Percentiles rank a stretch among this genome's conserved stretches.
These are phyloP conservation scores for Curvularia sp. DNA, from an alignment of 2,329 filamentous ascomycete genomes.

Conservation along the genomic window DNA sequence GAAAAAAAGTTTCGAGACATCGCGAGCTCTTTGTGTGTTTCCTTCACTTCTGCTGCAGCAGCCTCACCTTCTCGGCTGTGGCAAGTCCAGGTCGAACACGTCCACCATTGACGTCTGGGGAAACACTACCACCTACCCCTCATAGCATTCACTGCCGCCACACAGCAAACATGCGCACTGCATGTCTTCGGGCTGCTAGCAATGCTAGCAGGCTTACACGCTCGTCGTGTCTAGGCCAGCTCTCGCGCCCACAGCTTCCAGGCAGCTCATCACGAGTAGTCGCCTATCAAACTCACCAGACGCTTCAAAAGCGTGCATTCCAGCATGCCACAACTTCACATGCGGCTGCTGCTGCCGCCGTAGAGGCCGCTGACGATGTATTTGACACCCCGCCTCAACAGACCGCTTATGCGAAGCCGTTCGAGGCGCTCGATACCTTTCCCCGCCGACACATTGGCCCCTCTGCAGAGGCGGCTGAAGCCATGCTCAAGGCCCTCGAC, in stretches of 20 bases:
- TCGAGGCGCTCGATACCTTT: conserved; percentile 69
- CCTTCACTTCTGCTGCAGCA: conserved; percentile 2
- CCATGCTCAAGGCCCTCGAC: conserved; percentile 82
- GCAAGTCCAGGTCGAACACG: conserved; percentile 5
- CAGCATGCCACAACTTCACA: conserved; percentile 30
- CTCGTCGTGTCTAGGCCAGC: conserved; percentile 28
- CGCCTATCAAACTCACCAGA: conserved; percentile 25
- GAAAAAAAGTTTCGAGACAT: conserved; percentile 6
- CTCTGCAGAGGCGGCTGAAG: conserved; percentile 69
- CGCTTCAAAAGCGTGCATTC: conserved; percentile 33
- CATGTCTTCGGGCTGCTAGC: conserved; percentile 44
- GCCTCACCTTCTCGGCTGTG: neutral
- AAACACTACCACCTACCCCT: conserved; percentile 3
- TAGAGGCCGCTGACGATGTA: conserved; percentile 40
- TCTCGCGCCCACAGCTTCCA: conserved; percentile 32
- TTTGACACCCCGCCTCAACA: conserved; percentile 38
- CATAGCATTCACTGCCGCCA: conserved; percentile 1
- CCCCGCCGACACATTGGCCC: conserved; percentile 87
- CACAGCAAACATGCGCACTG: conserved; percentile 39
- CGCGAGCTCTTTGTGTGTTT: conserved; percentile 11
- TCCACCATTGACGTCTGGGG: conserved; percentile 4
- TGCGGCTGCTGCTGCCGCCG: conserved; percentile 27
- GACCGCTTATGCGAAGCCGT: conserved; percentile 35
- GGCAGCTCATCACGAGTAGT: conserved; percentile 27
- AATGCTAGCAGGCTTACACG: conserved; percentile 38